These are phyloP conservation scores for Fusarium sp. DNA, from an alignment of 2,329 filamentous ascomycete genomes.

Conservation along the genomic window DNA sequence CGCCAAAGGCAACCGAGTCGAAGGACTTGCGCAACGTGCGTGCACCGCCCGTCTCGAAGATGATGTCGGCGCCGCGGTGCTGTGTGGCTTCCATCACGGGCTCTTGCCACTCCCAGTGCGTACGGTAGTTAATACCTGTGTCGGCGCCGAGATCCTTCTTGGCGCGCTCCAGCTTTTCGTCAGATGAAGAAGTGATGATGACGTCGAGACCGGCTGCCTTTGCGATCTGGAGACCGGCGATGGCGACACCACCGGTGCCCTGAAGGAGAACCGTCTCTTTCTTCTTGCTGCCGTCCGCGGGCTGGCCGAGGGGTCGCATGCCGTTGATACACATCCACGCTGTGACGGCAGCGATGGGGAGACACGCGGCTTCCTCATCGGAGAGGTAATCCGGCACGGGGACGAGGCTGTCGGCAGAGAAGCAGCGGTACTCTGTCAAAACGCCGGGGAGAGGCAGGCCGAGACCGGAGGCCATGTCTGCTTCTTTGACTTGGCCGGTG, in stretches of 20 bases:
- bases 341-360: slow-evolving; percentile 73
- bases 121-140: slow-evolving; percentile 67
- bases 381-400: slow-evolving; percentile 68
- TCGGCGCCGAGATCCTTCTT: slow-evolving; percentile 64
- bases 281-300: slow-evolving; percentile 46
- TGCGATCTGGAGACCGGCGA: slow-evolving; percentile 67
- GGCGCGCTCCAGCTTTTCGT: slow-evolving; percentile 63
- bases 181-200: slow-evolving; percentile 68
- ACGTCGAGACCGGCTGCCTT: slow-evolving; percentile 64
- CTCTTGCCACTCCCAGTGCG: slow-evolving; percentile 65
- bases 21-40: slow-evolving; percentile 66
- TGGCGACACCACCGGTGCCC: slow-evolving; percentile 67
- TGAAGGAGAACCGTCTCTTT: slow-evolving; percentile 62
- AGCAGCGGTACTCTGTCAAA: slow-evolving; percentile 71
- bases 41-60: slow-evolving; percentile 68
- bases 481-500: slow-evolving; percentile 69
- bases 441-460: slow-evolving; percentile 72
- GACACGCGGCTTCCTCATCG: slow-evolving; percentile 70
- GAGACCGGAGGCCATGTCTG: slow-evolving; percentile 68
- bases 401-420: slow-evolving; percentile 68
- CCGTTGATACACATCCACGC: slow-evolving; percentile 76
- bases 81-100: slow-evolving; percentile 61
- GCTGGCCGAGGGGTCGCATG: slow-evolving; percentile 66
- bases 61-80: slow-evolving; percentile 64
- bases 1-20: slow-evolving; percentile 66